Evolutionary conservation across 1,139 yeast genomes (phyloP), one percentile per base, ranked within the genome.

Genomic region (Tardiomyces digboiensis): DNA sequence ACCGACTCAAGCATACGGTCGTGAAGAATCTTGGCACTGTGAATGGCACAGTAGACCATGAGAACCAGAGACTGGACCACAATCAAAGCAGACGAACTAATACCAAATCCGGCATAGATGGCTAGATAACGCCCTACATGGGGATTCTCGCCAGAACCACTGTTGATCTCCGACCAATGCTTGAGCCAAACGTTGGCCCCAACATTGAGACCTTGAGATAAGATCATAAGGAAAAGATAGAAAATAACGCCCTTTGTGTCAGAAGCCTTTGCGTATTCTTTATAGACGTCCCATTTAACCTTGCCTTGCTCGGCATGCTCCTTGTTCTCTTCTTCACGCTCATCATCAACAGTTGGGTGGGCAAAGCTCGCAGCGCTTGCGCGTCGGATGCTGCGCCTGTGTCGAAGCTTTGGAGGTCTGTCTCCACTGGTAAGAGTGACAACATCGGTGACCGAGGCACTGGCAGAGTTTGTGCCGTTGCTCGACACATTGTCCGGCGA

Each of bases 151-250:
- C 91, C 93, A 39, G 68, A 61, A 40, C 64, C 68, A 3, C 88
- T 74, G 60, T 91, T 91, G 33, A 83, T 77, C 60, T 91, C 98
- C 8, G 97, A 87, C 98, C 98, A 93, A 61, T 87, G 89, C 62
- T 91, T 91, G 58, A 91, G 76, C 98, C 98, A 91, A 43, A 91
- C 75, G 59, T 82, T 87, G 39, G 89, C 74, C 42, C 68, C 63
- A 39, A 80, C 85, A 46, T 79, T 75, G 40, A 84, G 61, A 19
- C 75, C 66, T 74, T 80, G 83, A 1, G 88, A 73, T 6, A 68
- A 42, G 19, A 82, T 57, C 39, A 65, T 48, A 43, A 65, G 52
- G 12, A 61, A 45, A 46, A 86, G 58, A 58, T 81, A 80, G 2
- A 80, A 53, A 0, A 69, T 36, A 16, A 89, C 95, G 52, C 78